Evolutionary conservation across 2,329 filamentous ascomycete species (phyloP).

Genomic region (Stemphylium vesicarium): DNA sequence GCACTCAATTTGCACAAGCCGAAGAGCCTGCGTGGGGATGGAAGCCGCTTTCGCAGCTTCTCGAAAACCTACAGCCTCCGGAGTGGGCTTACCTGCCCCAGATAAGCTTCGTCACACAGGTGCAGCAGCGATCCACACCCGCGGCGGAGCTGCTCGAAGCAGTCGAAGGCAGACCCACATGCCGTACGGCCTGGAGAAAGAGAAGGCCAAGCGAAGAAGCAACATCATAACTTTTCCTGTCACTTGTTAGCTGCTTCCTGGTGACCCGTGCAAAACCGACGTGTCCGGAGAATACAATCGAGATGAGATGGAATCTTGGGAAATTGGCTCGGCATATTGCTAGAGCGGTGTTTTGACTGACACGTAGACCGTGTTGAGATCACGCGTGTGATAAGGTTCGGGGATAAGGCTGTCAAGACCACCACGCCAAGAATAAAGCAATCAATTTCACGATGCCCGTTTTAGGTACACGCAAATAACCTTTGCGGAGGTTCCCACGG

Average conservation of each 20-base stretch:
- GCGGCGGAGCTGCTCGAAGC: too few relatives aligned
- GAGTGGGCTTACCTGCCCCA: too few relatives aligned
- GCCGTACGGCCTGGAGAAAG: too few relatives aligned
- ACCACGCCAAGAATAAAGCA: background rate
- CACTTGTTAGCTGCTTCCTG: background rate
- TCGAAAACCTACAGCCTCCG: too few relatives aligned
- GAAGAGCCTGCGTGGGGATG: background rate
- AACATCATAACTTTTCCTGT: background rate
- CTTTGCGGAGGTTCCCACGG: background rate
- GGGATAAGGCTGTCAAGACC: background rate
- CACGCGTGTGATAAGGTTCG: background rate
- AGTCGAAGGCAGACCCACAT: too few relatives aligned
- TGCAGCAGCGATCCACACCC: too few relatives aligned
- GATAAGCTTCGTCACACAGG: too few relatives aligned
- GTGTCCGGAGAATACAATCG: constrained; percentile 6
- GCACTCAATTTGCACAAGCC: constrained; percentile 6
- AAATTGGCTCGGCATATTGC: constrained; percentile 2
- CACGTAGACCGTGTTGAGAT: background rate
- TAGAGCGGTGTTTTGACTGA: background rate
- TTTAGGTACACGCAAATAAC: background rate
- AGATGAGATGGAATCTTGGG: background rate
- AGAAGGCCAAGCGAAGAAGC: background rate
- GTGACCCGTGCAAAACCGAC: background rate
- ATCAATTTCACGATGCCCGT: background rate
- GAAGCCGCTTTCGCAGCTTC: too few relatives aligned